Percentiles rank a stretch among this genome's conserved stretches.
Conservation (phyloP, 1,284 basidiomycete genomes). For the Marasmius oreades region DNA sequence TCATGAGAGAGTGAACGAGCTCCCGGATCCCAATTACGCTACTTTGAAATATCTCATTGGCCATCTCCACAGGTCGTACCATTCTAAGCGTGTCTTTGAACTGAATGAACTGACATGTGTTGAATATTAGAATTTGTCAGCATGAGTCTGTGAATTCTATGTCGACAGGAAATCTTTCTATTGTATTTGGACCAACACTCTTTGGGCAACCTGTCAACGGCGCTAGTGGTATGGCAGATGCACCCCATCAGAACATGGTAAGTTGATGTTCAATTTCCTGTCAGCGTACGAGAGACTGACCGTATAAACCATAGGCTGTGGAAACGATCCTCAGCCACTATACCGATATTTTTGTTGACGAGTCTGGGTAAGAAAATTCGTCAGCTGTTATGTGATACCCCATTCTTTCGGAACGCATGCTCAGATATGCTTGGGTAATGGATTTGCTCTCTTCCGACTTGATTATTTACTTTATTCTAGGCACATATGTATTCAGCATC, state of each 20-base stretch:
- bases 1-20: conserved; percentile 95
- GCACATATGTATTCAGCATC: conserved; percentile 9
- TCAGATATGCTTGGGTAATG: not conserved
- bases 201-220: conserved; percentile 53
- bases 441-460: conserved; percentile 2
- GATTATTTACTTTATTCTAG: conserved; percentile 10
- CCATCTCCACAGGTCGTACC: conserved; percentile 79
- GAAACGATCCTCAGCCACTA: conserved; percentile 81
- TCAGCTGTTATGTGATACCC: conserved; percentile 4
- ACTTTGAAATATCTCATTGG: conserved; percentile 96
- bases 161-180: conserved; percentile 91
- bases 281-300: not conserved
- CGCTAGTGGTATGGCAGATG: conserved; percentile 46
- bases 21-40: conserved; percentile 97
- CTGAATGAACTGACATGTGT: conserved; percentile 1
- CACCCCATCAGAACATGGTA: conserved; percentile 53
- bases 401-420: conserved; percentile 3
- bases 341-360: conserved; percentile 79
- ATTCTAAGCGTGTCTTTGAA: not conserved
- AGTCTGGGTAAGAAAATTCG: conserved; percentile 33
- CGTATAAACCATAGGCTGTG: conserved; percentile 48
- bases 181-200: conserved; percentile 96
- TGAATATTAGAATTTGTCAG: conserved; percentile 59
- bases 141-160: conserved; percentile 85
- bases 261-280: conserved; percentile 10